phyloP scores from a whole-genome alignment of 139 green algal species.

The Tetradesmus lagerheimii region DNA sequence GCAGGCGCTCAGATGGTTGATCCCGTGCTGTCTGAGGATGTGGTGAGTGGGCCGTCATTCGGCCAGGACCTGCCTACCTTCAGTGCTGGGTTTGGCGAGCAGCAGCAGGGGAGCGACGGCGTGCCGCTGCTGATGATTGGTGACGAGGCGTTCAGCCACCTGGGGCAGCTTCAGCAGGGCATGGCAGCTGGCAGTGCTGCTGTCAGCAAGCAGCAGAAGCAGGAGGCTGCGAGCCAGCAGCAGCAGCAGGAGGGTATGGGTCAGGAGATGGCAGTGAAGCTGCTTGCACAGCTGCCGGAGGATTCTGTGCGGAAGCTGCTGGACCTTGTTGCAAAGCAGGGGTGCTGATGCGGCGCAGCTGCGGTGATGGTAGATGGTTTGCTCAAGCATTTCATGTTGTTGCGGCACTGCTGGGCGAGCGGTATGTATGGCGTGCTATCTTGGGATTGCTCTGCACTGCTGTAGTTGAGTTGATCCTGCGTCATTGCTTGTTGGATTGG shows the following conservation, averaged over 20 bases:
- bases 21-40: background rate
- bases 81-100: background rate
- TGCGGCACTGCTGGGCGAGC: background rate
- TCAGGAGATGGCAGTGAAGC: constrained; percentile 34
- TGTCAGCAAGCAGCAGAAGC: background rate
- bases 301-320: constrained; percentile 32
- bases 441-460: background rate
- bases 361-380: background rate
- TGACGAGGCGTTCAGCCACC: background rate
- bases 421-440: too few relatives aligned
- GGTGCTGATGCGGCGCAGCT: background rate
- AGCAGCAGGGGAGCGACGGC: background rate
- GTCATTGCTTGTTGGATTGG: background rate
- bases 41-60: too few relatives aligned
- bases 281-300: constrained; percentile 45
- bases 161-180: background rate
- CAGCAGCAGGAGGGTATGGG: constrained; percentile 27
- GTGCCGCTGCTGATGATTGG: constrained; percentile 19
- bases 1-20: background rate
- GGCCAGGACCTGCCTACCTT: background rate
- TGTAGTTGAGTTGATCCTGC: background rate
- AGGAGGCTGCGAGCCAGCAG: background rate
- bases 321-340: constrained; percentile 15
- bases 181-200: background rate
- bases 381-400: background rate